A percentile compares a stretch with the other conserved stretches of the same genome.
Evolutionary conservation across 768 basidiomycete genomes (phyloP).

Genomic region (Tricholoma furcatifolium): DNA sequence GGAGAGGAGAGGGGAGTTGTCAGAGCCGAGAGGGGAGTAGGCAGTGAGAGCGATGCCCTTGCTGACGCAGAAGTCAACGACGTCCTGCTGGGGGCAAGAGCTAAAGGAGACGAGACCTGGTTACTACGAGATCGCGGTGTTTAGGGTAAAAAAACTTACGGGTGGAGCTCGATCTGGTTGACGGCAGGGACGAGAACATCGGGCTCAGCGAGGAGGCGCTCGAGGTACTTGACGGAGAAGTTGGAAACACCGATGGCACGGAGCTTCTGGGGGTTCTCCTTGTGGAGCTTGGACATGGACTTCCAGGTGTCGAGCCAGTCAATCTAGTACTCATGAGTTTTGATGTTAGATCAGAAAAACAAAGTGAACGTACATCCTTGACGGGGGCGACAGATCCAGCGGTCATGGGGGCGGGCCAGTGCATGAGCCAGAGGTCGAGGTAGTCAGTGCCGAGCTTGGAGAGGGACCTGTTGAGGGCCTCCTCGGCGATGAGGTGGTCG

Average conservation of each 20-base stretch:
- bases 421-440: slow-evolving; percentile 81
- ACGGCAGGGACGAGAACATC: slow-evolving; percentile 67
- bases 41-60: slow-evolving; percentile 74
- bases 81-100: slow-evolving; percentile 64
- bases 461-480: slow-evolving; percentile 70
- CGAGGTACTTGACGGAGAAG: slow-evolving; percentile 63
- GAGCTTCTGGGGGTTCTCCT: slow-evolving; percentile 66
- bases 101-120: slow-evolving; percentile 21
- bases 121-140: background rate
- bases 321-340: slow-evolving; percentile 21
- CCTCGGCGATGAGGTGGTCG: slow-evolving; percentile 56
- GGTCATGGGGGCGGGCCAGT: slow-evolving; percentile 81
- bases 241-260: slow-evolving; percentile 82
- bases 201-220: slow-evolving; percentile 55
- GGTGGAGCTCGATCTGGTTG: slow-evolving; percentile 80
- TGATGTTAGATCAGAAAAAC: background rate
- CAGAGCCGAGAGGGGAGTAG: slow-evolving; percentile 78
- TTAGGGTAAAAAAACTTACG: slow-evolving; percentile 38
- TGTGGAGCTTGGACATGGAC: slow-evolving; percentile 67
- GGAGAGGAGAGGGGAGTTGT: slow-evolving; percentile 62
- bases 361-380: slow-evolving; percentile 31
- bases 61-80: slow-evolving; percentile 56
- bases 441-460: slow-evolving; percentile 69
- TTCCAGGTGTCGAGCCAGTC: slow-evolving; percentile 82
- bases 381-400: slow-evolving; percentile 48